Conservation (phyloP, 2,329 filamentous ascomycete species). For the Purpureocillium lavendulum region DNA sequence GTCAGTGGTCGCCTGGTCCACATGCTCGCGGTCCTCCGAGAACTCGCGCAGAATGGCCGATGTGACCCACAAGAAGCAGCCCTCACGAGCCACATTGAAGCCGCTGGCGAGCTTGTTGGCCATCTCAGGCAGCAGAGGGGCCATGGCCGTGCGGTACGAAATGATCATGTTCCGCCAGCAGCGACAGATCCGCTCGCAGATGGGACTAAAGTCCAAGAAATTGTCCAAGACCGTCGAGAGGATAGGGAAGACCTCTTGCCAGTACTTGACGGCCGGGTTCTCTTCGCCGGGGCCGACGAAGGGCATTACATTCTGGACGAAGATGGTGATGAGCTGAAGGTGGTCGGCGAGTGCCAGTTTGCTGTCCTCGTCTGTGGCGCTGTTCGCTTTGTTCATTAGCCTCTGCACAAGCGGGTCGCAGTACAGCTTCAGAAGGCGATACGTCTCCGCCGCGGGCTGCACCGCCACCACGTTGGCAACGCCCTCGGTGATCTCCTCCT, state of each 20-base stretch:
- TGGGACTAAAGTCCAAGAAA: constrained; percentile 78
- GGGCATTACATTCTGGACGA: constrained; percentile 71
- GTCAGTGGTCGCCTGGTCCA: constrained; percentile 72
- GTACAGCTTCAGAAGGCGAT: constrained; percentile 81
- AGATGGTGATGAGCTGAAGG: constrained; percentile 84
- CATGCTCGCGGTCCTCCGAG: constrained; percentile 78
- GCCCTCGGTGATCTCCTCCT: constrained; percentile 94
- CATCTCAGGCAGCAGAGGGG: constrained; percentile 73
- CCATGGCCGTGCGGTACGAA: constrained; percentile 84
- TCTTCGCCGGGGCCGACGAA: constrained; percentile 63
- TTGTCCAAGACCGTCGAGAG: constrained; percentile 79
- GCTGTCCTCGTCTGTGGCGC: constrained; percentile 71
- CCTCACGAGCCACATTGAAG: constrained; percentile 79
- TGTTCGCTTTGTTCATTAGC: constrained; percentile 79
- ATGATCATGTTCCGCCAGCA: constrained; percentile 98
- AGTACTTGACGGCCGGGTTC: constrained; percentile 92
- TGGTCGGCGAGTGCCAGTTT: constrained; percentile 89
- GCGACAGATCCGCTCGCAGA: constrained; percentile 86
- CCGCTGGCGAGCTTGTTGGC: constrained; percentile 82
- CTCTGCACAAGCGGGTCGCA: constrained; percentile 83
- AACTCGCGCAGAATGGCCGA: constrained; percentile 93
- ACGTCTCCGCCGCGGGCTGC: constrained; percentile 72
- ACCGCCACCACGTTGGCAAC: constrained; percentile 86
- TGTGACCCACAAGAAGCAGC: constrained; percentile 98
- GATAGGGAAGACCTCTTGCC: constrained; percentile 85